Evolutionary conservation across 768 basidiomycete species (phyloP).

Genomic region (Amyloporia xantha): DNA sequence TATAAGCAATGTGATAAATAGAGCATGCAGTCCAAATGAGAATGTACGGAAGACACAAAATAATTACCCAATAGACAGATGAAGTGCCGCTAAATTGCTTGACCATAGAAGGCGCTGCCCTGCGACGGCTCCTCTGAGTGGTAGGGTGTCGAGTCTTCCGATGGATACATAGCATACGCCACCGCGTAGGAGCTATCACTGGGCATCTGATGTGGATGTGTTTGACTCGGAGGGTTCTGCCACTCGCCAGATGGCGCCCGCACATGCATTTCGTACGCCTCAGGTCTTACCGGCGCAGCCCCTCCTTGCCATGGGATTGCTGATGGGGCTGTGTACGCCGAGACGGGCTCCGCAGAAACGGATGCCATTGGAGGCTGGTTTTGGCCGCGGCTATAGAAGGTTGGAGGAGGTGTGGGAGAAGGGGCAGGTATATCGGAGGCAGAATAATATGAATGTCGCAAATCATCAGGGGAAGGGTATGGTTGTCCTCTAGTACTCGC

Average conservation of each 20-base stretch:
- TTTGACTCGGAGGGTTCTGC: conserved; percentile 1
- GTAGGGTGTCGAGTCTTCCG: conserved; percentile 4
- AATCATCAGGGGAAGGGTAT: conserved; percentile 7
- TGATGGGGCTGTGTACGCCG: conserved; percentile 13
- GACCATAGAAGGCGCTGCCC: not conserved
- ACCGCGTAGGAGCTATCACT: conserved; percentile 6
- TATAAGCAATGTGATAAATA: conserved; percentile 8
- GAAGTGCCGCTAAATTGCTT: conserved; percentile 1
- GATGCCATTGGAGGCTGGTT: conserved; percentile 21
- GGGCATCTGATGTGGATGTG: conserved; percentile 1
- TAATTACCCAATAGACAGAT: no score
- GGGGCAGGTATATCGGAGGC: conserved; percentile 41
- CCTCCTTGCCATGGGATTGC: conserved; percentile 31
- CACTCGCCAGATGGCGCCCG: conserved; percentile 21
- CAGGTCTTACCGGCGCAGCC: conserved; percentile 9
- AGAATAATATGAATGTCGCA: conserved; percentile 52
- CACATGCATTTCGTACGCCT: conserved; percentile 35
- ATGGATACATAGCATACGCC: conserved; percentile 11
- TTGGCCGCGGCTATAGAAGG: conserved; percentile 17
- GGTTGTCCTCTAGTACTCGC: conserved; percentile 1
- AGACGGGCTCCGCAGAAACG: conserved; percentile 11
- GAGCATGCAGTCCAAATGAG: conserved; percentile 5
- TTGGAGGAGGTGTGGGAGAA: conserved; percentile 42
- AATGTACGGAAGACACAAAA: not conserved
- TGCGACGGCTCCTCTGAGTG: conserved; percentile 4